A percentile compares a stretch with the other conserved stretches of the same genome.
These are phyloP conservation scores for Aspergillus egyptiacus DNA, from an alignment of 495 filamentous ascomycete genomes.

Conservation along the genomic window DNA sequence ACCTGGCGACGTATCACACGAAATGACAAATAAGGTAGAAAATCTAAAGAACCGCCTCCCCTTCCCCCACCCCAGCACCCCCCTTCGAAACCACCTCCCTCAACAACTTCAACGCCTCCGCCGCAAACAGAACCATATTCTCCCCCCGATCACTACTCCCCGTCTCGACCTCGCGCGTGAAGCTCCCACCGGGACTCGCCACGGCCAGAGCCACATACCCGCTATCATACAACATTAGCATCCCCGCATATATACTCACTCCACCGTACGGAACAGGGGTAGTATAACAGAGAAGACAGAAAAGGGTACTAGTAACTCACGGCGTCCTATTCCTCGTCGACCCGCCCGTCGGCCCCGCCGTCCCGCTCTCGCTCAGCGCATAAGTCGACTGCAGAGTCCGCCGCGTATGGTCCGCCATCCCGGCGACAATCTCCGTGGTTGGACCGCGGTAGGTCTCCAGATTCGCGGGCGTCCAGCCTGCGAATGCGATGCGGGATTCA, in stretches of 20 bases:
- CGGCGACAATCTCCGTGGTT: constrained; percentile 49
- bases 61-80: too few relatives aligned
- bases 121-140: constrained; percentile 59
- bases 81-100: constrained; percentile 44
- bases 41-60: too few relatives aligned
- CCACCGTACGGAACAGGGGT: background rate
- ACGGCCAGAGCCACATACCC: constrained; percentile 58
- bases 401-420: constrained; percentile 50
- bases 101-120: constrained; percentile 49
- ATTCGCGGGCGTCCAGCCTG: constrained; percentile 52
- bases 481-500: constrained; percentile 52
- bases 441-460: constrained; percentile 49
- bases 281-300: background rate
- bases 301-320: too few relatives aligned
- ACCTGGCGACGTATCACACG: too few relatives aligned
- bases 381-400: constrained; percentile 48
- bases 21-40: too few relatives aligned
- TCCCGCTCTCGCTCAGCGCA: constrained; percentile 54
- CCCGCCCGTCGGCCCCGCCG: constrained; percentile 56
- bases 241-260: too few relatives aligned
- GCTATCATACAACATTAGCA: constrained; percentile 25
- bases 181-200: constrained; percentile 39
- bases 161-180: constrained; percentile 49
- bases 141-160: constrained; percentile 45
- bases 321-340: constrained; percentile 50